Evolutionary conservation across 306 rosid species (phyloP), one percentile per base, ranked within the genome.

Genomic region (Myrica gale): DNA sequence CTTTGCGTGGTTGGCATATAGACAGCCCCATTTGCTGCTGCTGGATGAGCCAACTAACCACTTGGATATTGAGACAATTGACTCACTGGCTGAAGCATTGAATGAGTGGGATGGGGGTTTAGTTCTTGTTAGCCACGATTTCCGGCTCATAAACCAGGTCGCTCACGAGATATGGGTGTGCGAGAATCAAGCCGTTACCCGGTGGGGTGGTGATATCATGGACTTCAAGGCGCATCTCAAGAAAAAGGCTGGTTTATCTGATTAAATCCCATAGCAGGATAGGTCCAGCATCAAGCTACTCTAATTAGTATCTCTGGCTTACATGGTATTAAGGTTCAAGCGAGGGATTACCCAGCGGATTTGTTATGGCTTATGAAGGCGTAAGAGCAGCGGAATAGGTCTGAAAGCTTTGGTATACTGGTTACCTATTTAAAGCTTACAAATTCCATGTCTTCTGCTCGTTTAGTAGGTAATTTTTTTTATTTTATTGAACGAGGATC

Each of bases 41-140:
- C 79, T 96, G 78, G 98, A 96, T 76, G 99, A 96, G 84, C 99
- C 99, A 19, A 96, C 98, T 7, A 92, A 96, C 68, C 99, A 96
- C 78, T 92, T 96, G 84, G 99, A 96, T 86, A 96, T 92, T 5
- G 98, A 96, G 85, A 96, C 98, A 32, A 96, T 96, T 0, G 99
- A 96, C 84, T 96, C 99, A 0, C 74, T 96, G 83, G 99, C 99
- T 0, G 99, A 92, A 77, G 99, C 99, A 26, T 71, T 96, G 89
- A 96, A 96, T 53, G 99, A 96, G 84, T 92, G 99, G 99, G 99
- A 96, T 71, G 99, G 99, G 58, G 99, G 99, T 17, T 0, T 96
- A 88, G 99, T 96, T 67, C 98, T 96, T 68, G 98, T 96, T 57
- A 96, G 99, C 79, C 99, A 96, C 57, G 99, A 96, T 75, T 96